Percentiles rank a stretch among this genome's conserved stretches.
phyloP scores from a whole-genome alignment of 2,329 filamentous ascomycete genomes.

The Fusarium dimerum region DNA sequence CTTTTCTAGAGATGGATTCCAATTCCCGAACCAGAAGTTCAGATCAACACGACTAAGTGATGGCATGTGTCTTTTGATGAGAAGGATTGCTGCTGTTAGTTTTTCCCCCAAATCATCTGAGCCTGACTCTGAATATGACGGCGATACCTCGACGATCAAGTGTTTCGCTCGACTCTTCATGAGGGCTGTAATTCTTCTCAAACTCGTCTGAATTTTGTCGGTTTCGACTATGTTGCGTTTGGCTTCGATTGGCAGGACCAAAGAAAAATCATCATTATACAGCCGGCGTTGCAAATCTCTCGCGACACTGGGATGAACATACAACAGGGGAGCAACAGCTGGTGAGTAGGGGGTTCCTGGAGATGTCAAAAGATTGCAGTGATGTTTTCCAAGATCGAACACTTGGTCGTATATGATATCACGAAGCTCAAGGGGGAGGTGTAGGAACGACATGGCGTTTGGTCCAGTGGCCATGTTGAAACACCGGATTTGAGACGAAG shows the following conservation, averaged over 20 bases:
- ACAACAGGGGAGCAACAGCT: neutral
- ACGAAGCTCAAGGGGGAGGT: slow-evolving; percentile 1
- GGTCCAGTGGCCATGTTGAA: no score
- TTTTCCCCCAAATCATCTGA: neutral
- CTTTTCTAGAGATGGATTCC: neutral
- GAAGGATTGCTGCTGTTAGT: neutral
- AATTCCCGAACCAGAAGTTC: slow-evolving; percentile 3
- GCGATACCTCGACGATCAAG: neutral
- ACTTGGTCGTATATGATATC: neutral
- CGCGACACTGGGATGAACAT: neutral
- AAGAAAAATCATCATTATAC: neutral
- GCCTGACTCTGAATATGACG: neutral
- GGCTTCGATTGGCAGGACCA: neutral
- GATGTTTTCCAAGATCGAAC: neutral
- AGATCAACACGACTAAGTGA: neutral
- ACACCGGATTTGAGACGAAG: no score
- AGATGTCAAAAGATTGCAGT: neutral
- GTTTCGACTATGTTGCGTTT: no score
- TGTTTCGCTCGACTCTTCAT: neutral
- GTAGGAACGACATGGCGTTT: neutral
- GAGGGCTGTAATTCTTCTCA: neutral
- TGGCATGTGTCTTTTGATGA: neutral
- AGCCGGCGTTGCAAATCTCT: neutral
- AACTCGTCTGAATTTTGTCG: neutral
- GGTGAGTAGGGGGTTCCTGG: neutral